Conservation (phyloP, 2,329 filamentous ascomycete genomes). For the Pseudocercospora ulei region DNA sequence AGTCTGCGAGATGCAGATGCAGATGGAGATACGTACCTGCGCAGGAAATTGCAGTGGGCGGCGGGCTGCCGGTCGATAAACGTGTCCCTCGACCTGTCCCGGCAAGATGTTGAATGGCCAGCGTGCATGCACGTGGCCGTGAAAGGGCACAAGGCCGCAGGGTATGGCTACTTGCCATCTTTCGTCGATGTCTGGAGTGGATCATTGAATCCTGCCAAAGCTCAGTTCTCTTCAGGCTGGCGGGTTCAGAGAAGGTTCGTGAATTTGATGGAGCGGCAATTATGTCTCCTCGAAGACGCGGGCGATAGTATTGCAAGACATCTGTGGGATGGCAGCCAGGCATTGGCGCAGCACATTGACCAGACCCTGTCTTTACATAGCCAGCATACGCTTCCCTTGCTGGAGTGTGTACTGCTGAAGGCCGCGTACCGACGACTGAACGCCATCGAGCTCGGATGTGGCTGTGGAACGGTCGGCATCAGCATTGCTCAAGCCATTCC, state of each 20-base stretch:
- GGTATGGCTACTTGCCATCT: constrained; percentile 32
- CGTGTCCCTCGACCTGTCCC: constrained; percentile 37
- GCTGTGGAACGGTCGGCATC: constrained; percentile 60
- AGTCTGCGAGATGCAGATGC: constrained; percentile 32
- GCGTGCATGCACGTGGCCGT: constrained; percentile 38
- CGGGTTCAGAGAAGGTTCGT: constrained; percentile 49
- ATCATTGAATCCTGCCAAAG: constrained; percentile 36
- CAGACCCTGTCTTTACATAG: constrained; percentile 35
- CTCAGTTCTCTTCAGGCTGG: constrained; percentile 40
- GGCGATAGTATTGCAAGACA: constrained; percentile 64
- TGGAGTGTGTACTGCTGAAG: constrained; percentile 35
- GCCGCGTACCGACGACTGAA: constrained; percentile 39
- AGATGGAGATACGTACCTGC: constrained; percentile 37
- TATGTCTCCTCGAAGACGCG: constrained; percentile 57
- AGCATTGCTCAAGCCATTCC: constrained; percentile 49
- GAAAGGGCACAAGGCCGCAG: constrained; percentile 29
- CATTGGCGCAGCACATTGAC: constrained; percentile 47
- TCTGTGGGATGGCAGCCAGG: constrained; percentile 57
- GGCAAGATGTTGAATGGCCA: constrained; percentile 35
- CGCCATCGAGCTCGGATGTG: constrained; percentile 57
- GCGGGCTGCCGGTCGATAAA: constrained; percentile 39
- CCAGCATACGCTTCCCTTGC: constrained; percentile 30
- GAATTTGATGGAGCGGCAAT: constrained; percentile 35
- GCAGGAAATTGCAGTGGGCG: constrained; percentile 40
- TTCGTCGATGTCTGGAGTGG: constrained; percentile 52